Evolutionary conservation across 345 rosid genomes (phyloP).

Genomic region (Laguncularia racemosa): DNA sequence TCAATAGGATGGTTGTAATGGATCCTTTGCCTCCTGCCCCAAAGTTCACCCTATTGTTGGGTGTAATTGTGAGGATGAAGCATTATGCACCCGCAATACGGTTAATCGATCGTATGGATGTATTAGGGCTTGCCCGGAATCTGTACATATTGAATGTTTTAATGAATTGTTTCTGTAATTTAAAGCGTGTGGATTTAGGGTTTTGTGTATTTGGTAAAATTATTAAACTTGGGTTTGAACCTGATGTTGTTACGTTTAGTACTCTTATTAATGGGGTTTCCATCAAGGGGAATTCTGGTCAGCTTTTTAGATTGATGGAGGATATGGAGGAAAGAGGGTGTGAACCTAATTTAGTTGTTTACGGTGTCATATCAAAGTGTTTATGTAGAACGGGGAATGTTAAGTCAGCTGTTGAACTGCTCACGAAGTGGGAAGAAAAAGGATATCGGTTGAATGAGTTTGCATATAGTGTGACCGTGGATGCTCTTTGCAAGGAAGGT

Average conservation of each 20-base stretch:
- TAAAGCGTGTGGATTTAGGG: not conserved
- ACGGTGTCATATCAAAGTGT: not conserved
- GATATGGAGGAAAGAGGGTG: no score
- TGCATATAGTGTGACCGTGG: not conserved
- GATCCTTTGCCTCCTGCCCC: slow-evolving; percentile 2
- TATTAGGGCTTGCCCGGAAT: not conserved
- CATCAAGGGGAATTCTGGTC: no score
- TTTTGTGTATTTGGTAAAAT: slow-evolving; percentile 2
- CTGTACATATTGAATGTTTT: not conserved
- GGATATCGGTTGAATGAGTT: not conserved
- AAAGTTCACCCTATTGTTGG: slow-evolving; percentile 5
- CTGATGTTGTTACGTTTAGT: not conserved
- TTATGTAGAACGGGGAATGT: not conserved
- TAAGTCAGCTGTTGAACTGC: not conserved
- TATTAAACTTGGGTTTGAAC: slow-evolving; percentile 1
- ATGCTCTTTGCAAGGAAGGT: no score
- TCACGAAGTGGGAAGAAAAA: not conserved
- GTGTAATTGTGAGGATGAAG: slow-evolving; percentile 3
- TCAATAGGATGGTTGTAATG: not conserved
- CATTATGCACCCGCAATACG: not conserved
- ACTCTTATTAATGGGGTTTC: not conserved
- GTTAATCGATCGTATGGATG: not conserved
- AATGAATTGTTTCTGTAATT: slow-evolving; percentile 3
- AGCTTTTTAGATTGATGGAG: no score
- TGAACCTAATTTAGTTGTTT: not conserved